A percentile compares a stretch with the other conserved stretches of the same genome.
These are phyloP conservation scores for Globisporangium spiculum DNA, from an alignment of 352 stramenopile genomes.

Conservation along the genomic window DNA sequence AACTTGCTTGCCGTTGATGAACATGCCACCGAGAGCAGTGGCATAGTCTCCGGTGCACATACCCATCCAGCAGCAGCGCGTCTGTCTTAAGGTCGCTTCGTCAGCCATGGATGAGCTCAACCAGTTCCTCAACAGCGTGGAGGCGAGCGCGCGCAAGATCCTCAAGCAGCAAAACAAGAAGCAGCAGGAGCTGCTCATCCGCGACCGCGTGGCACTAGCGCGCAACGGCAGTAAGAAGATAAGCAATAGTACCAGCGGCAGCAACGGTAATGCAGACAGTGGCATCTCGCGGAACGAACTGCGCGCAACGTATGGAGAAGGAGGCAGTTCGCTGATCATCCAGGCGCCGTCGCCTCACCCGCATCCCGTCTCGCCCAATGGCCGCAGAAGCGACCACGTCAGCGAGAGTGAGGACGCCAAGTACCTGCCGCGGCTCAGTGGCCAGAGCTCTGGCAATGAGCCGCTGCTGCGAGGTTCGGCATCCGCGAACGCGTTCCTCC, in stretches of 20 bases:
- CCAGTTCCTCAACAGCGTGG: constrained; percentile 78
- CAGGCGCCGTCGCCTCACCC: constrained; percentile 25
- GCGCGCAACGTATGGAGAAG: constrained; percentile 46
- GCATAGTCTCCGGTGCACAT: background rate
- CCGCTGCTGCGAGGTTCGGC: constrained; percentile 2
- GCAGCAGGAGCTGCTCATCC: constrained; percentile 53
- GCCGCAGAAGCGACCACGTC: constrained; percentile 27
- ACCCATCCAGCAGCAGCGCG: background rate
- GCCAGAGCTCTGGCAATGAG: background rate
- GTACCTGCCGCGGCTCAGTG: constrained; percentile 3
- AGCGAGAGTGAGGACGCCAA: constrained; percentile 11
- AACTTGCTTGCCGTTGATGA: background rate
- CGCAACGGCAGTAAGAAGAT: constrained; percentile 7
- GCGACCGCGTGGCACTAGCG: constrained; percentile 40
- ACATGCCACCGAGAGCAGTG: background rate
- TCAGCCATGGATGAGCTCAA: constrained; percentile 67
- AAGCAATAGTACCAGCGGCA: background rate
- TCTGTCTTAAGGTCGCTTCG: background rate
- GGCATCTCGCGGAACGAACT: constrained; percentile 52
- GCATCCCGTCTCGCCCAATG: constrained; percentile 19
- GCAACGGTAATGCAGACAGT: constrained; percentile 13
- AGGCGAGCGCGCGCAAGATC: constrained; percentile 72
- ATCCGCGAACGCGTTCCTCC: constrained; percentile 19
- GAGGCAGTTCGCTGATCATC: constrained; percentile 42
- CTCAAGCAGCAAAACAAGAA: constrained; percentile 82